A percentile compares a stretch with the other conserved stretches of the same genome.
phyloP scores from a whole-genome alignment of 176 grass and related monocot genomes.

The Ensete glaucum region DNA sequence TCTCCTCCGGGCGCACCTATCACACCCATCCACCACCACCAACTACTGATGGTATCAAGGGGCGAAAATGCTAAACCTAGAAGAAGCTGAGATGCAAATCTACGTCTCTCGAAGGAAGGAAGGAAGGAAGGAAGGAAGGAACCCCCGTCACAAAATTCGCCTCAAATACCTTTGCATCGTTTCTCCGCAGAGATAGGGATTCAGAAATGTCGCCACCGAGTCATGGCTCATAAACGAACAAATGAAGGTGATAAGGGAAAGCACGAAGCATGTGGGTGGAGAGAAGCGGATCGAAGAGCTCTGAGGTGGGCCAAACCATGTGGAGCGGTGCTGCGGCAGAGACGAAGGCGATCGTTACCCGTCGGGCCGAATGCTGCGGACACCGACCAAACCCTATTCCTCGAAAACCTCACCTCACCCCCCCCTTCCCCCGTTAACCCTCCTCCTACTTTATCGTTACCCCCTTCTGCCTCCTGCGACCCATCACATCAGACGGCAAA shows the following conservation, averaged over 20 bases:
- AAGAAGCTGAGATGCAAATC: neutral
- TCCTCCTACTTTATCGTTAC: neutral
- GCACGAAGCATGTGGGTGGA: constrained; percentile 3
- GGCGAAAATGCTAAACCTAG: neutral
- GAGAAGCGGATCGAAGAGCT: constrained; percentile 12
- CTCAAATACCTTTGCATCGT: neutral
- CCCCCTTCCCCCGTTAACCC: too few species aligned
- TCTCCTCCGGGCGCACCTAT: neutral
- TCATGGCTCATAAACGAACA: constrained; percentile 6
- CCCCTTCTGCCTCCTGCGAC: neutral
- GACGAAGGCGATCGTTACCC: neutral
- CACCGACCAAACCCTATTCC: neutral
- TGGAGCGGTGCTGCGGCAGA: neutral
- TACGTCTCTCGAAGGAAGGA: neutral
- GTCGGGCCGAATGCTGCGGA: neutral
- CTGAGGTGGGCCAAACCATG: constrained; percentile 3
- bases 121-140: too few species aligned
- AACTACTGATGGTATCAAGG: neutral
- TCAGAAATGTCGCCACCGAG: neutral
- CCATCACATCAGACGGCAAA: neutral
- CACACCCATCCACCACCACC: neutral
- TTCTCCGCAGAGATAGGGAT: neutral
- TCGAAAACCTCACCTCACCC: neutral
- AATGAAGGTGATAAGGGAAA: constrained; percentile 7
- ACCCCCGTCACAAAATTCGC: neutral